Evolutionary conservation across 192 early-diverging fungal genomes (phyloP).

Genomic region (Linnemannia hyalina): DNA sequence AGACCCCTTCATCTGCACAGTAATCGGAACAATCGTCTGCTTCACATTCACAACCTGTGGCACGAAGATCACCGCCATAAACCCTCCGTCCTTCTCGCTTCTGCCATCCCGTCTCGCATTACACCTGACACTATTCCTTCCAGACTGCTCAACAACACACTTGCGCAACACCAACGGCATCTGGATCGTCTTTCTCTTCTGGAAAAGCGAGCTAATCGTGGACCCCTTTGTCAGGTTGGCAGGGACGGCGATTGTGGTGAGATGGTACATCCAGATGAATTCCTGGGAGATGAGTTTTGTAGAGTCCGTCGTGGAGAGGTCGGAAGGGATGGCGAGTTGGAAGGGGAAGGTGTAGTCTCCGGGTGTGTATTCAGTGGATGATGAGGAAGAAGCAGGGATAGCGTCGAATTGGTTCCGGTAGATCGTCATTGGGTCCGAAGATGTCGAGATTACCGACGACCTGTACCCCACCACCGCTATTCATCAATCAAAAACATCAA

Average conservation of each 20-base stretch:
- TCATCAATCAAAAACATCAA: not conserved
- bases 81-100: not conserved
- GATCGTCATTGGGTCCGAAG: not conserved
- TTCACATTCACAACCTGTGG: not conserved
- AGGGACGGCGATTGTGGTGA: conserved; percentile 5
- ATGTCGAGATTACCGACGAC: not conserved
- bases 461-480: not conserved
- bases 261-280: conserved; percentile 6
- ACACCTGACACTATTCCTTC: not conserved
- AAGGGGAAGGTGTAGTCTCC: conserved; percentile 21
- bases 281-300: not conserved
- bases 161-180: not conserved
- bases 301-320: conserved; percentile 12
- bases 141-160: not conserved
- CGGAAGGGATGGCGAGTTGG: not conserved
- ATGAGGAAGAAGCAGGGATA: not conserved
- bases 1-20: not conserved
- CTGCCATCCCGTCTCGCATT: not conserved
- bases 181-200: not conserved
- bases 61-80: not conserved
- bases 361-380: not conserved
- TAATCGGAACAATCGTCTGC: not conserved
- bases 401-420: conserved; percentile 4
- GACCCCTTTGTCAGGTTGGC: not conserved
- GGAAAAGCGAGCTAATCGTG: not conserved